Base-by-base conservation (phyloP, 495 filamentous ascomycete genomes). In the Tuber indicum region DNA sequence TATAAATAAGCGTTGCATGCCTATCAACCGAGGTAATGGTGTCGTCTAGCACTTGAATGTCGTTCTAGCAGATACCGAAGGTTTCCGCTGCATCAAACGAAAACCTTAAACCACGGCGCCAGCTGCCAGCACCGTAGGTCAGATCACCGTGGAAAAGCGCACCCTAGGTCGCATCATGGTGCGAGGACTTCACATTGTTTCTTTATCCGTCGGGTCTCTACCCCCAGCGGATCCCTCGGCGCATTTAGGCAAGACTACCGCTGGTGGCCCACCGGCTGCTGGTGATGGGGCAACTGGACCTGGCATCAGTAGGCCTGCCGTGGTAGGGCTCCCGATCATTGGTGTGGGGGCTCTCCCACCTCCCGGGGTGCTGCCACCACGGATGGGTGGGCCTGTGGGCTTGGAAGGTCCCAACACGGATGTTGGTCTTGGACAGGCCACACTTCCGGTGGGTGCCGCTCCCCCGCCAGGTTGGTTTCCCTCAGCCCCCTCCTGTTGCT, bases 21-120 rank as follows among this genome's bases (percentile, higher is more conserved):
- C 45, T 75, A 47, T 23, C 47, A 73, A 58, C 14, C 21, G 26
- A 66, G 26, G 45, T 81, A 74, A 75, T 49, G 69, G 42, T 23
- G 42, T 69, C 71, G 75, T 58, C 70, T 77, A 98, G 93, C 96
- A 98, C 85, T 98, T 98, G 96, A 99, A 99, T 85, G 90, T 99
- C 77, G 96, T 99, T 77, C 91, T 99, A 71, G 96, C 95, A 84
- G 96, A 99, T 83, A 98, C 96, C 83, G 96, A 99, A 89, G 96
- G 98, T 85, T 98, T 98, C 86, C 94, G 96, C 82, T 92, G 92
- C 81, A 93, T 95, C 76, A 97, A 96, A 87, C 90, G 93, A 84
- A 97, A 94, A 88, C 89, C 91, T 76, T 97, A 97, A 87, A 86
- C 90, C 77, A 86, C 90, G 58, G 90, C 94, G 78, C 92, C 92